These are phyloP conservation scores for Pleurotus giganteus DNA, from an alignment of 768 basidiomycete genomes.

Conservation along the genomic window DNA sequence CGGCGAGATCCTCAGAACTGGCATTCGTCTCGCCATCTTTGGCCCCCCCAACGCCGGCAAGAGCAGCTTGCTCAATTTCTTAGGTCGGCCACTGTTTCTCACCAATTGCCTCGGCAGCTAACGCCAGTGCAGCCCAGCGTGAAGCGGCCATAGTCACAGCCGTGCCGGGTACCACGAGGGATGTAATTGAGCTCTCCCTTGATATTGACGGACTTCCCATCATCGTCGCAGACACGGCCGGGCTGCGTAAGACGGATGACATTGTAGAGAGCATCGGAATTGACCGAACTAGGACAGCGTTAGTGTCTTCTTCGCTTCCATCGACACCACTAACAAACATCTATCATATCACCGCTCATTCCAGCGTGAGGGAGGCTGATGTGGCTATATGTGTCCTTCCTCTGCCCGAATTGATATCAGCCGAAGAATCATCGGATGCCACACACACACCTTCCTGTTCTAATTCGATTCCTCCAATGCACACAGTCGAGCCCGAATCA, in stretches of 20 bases:
- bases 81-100: slow-evolving; percentile 45
- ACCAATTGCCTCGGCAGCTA: not conserved
- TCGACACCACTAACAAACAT: not conserved
- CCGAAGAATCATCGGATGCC: not conserved
- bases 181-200: slow-evolving; percentile 80
- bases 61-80: slow-evolving; percentile 81
- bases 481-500: not conserved
- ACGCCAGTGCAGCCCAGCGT: slow-evolving; percentile 58
- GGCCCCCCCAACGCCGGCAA: slow-evolving; percentile 96
- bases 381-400: slow-evolving; percentile 81
- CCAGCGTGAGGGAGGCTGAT: slow-evolving; percentile 68
- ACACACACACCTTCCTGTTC: no score
- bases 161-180: slow-evolving; percentile 86
- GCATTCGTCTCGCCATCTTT: slow-evolving; percentile 83
- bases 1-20: slow-evolving; percentile 82
- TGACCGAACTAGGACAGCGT: slow-evolving; percentile 69
- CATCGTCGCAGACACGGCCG: slow-evolving; percentile 83
- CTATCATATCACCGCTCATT: not conserved
- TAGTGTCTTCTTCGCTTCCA: slow-evolving; percentile 23
- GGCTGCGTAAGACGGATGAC: slow-evolving; percentile 67
- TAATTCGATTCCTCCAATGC: no score
- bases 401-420: slow-evolving; percentile 43
- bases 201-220: slow-evolving; percentile 89
- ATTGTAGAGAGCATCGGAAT: slow-evolving; percentile 81
- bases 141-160: slow-evolving; percentile 90